These are phyloP conservation scores for Kodamaea nitidulidarum DNA, from an alignment of 805 yeast genomes.

Conservation along the genomic window DNA sequence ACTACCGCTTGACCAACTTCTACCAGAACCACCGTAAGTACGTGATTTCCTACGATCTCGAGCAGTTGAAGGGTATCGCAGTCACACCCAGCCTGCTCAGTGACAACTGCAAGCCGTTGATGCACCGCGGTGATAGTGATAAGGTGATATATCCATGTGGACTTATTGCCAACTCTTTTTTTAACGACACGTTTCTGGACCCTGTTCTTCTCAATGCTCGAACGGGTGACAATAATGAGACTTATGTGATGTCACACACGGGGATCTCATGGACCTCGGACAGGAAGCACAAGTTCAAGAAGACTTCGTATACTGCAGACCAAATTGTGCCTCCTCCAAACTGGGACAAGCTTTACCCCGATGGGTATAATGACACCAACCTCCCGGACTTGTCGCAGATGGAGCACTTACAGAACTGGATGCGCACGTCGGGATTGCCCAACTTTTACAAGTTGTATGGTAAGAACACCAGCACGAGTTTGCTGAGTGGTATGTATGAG, in stretches of 20 bases:
- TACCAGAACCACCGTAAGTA: constrained; percentile 94
- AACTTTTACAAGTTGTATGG: constrained; percentile 80
- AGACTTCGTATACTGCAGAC: constrained; percentile 59
- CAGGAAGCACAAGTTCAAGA: constrained; percentile 58
- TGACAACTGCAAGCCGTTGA: constrained; percentile 34
- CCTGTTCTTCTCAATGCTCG: constrained; percentile 46
- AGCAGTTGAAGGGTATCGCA: constrained; percentile 77
- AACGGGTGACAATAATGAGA: constrained; percentile 40
- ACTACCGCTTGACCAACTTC: constrained; percentile 85
- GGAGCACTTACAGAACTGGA: constrained; percentile 94
- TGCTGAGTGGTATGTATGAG: constrained; percentile 66
- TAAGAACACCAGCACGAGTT: constrained; percentile 56
- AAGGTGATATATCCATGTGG: constrained; percentile 85
- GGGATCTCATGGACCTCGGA: constrained; percentile 89
- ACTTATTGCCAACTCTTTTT: constrained; percentile 83
- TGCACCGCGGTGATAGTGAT: constrained; percentile 22
- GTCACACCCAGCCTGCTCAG: constrained; percentile 48
- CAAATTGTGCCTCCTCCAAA: constrained; percentile 92
- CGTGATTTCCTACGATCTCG: constrained; percentile 77
- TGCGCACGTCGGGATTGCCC: constrained; percentile 94
- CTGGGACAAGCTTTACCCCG: constrained; percentile 75
- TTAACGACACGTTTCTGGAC: constrained; percentile 77
- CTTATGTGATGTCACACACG: constrained; percentile 41
- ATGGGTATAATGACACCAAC: constrained; percentile 83
- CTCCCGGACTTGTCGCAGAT: constrained; percentile 70